Evolutionary conservation across 1,139 yeast species (phyloP).

Genomic region (Wickerhamomyces sp.): DNA sequence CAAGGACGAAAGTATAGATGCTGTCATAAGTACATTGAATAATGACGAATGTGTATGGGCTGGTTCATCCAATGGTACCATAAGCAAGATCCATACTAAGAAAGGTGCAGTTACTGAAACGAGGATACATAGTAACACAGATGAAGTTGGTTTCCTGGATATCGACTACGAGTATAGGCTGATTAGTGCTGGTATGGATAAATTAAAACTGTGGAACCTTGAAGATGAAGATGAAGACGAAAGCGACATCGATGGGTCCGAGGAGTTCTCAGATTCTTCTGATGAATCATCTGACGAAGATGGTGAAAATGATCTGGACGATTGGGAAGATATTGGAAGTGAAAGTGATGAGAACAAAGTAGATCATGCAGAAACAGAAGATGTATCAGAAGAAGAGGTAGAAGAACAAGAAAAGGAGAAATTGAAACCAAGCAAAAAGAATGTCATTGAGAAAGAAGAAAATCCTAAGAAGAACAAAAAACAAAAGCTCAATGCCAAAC

Average conservation of each 20-base stretch:
- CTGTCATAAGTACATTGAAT: slow-evolving; percentile 70
- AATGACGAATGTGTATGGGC: slow-evolving; percentile 72
- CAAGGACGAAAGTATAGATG: slow-evolving; percentile 72
- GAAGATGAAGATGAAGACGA: slow-evolving; percentile 25
- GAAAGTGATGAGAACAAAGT: slow-evolving; percentile 19
- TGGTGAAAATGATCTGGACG: slow-evolving; percentile 16
- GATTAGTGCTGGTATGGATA: slow-evolving; percentile 80
- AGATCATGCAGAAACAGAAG: slow-evolving; percentile 9
- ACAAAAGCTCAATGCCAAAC: slow-evolving; percentile 40
- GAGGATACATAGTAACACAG: slow-evolving; percentile 56
- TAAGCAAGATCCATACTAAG: slow-evolving; percentile 63
- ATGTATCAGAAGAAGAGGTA: slow-evolving; percentile 3
- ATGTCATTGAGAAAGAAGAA: background rate
- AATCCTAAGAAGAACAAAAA: slow-evolving; percentile 19
- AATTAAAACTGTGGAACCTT: slow-evolving; percentile 66
- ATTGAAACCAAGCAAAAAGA: slow-evolving; percentile 12
- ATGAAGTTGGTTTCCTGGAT: slow-evolving; percentile 70
- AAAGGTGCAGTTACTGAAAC: slow-evolving; percentile 61
- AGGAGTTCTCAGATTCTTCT: slow-evolving; percentile 11
- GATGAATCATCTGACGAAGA: slow-evolving; percentile 7
- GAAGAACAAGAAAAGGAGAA: slow-evolving; percentile 11
- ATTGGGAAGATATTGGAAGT: slow-evolving; percentile 15
- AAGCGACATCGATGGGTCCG: slow-evolving; percentile 13
- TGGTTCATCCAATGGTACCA: slow-evolving; percentile 80
- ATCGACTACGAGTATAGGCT: slow-evolving; percentile 75